Base-by-base conservation (phyloP, 768 basidiomycete species). In the Boletales sp. region DNA sequence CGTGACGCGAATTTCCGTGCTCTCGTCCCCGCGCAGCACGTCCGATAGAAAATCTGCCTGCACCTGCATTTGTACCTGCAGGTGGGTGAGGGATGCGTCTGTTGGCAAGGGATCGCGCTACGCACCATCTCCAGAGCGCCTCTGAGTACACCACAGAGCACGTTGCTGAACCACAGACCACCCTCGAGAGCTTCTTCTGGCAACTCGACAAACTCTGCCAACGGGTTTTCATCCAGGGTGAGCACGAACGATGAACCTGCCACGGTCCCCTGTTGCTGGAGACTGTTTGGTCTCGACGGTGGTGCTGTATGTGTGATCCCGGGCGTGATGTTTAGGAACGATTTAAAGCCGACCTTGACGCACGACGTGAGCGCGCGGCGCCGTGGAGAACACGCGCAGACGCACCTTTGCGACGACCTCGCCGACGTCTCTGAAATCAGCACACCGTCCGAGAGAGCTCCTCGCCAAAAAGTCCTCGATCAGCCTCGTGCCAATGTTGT, bases 401-500 rank as follows among this genome's bases (percentile, higher is more conserved):
- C 75, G 50, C 53, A 93, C 95, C 79, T 97, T 97, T 6, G 94
- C 81, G 14, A 97, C 80, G 50, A 96, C 91, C 72, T 99, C 96
- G 4, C 94, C 96, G 1, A 92, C 89, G 68, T 98, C 95, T 57
- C 80, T 79, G 66, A 99, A 96, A 72, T 97, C 94, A 14, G 84
- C 73, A 69, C 96, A 99, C 57, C 91, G 77, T n/a, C 90, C 91
- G 17, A 96, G 66, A n/a, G 79, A 83, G 55, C 93, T 94, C 64
- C 90, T 83, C 19, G 96, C 95, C 41, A 99, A 78, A 63, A 99
- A 96, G 65, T 99, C 96, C 65, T 99, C 96, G 50, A 99, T 96
- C 47, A 99, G 72, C 35, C 96, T 78, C 19, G 86, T 95, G 25
- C 96, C 96, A 51, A 99, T 98, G 65, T 94, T 96, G 70, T 96